A percentile compares a stretch with the other conserved stretches of the same genome.
Conservation (phyloP, 352 stramenopile species). For the Phytophthora megakarya region DNA sequence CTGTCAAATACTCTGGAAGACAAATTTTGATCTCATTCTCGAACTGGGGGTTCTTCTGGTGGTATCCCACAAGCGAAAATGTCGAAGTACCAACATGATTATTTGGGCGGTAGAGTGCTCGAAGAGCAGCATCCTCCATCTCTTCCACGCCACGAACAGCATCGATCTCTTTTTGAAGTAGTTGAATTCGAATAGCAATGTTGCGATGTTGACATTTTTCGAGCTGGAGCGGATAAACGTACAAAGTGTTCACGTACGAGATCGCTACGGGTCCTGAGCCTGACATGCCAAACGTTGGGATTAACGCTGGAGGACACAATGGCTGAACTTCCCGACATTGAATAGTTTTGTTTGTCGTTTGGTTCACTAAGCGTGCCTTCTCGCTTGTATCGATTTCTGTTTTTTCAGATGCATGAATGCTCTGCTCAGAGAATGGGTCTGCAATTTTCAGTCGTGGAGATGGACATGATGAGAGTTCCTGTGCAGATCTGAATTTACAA, state of each 20-base stretch:
- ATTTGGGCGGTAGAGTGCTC: constrained; percentile 44
- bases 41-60: constrained; percentile 79
- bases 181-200: constrained; percentile 63
- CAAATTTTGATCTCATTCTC: constrained; percentile 78
- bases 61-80: constrained; percentile 72
- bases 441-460: constrained; percentile 30
- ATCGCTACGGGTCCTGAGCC: constrained; percentile 60
- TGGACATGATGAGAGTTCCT: not conserved
- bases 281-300: constrained; percentile 42
- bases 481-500: constrained; percentile 44
- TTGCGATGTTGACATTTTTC: constrained; percentile 77
- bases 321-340: constrained; percentile 66
- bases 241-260: constrained; percentile 64
- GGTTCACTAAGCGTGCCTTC: not conserved
- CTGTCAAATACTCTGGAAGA: constrained; percentile 57
- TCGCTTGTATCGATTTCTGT: not conserved
- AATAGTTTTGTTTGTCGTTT: constrained; percentile 4
- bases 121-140: constrained; percentile 35
- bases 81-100: constrained; percentile 31
- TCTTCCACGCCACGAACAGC: constrained; percentile 50
- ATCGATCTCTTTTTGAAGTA: constrained; percentile 57
- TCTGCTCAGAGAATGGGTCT: constrained; percentile 45
- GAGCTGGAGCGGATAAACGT: constrained; percentile 67
- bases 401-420: not conserved
- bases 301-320: constrained; percentile 51